phyloP scores from a whole-genome alignment of 495 filamentous ascomycete species.

The Penicillium pulvis region DNA sequence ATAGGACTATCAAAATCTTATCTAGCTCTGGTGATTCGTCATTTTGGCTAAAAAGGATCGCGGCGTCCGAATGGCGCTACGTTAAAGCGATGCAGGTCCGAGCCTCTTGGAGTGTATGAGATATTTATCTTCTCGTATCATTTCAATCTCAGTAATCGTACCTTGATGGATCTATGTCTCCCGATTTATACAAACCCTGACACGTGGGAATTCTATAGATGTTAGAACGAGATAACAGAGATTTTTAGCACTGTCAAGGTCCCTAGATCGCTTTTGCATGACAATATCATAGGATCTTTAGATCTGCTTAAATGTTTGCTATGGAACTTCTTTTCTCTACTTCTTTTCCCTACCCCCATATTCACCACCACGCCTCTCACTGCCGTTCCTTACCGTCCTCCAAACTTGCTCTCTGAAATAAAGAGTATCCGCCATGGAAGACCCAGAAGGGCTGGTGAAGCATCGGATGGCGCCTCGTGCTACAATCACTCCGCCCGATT shows the following conservation, averaged over 20 bases:
- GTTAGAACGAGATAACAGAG: neutral
- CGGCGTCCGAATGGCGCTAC: neutral
- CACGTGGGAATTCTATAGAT: neutral
- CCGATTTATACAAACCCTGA: neutral
- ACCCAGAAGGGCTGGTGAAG: too few species aligned
- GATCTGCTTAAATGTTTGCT: neutral
- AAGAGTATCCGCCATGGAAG: neutral
- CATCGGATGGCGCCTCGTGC: too few species aligned
- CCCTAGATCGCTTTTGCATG: too few species aligned
- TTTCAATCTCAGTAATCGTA: conserved; percentile 7
- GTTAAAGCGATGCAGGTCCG: too few species aligned
- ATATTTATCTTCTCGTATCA: conserved; percentile 11
- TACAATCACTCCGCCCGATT: neutral
- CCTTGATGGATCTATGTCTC: neutral
- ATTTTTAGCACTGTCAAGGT: too few species aligned
- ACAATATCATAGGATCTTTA: neutral
- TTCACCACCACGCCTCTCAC: neutral
- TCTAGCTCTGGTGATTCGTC: neutral
- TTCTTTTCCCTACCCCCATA: neutral
- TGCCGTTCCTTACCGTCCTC: neutral
- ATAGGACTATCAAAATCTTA: neutral
- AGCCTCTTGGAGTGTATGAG: conserved; percentile 2
- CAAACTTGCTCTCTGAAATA: neutral
- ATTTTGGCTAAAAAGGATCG: too few species aligned
- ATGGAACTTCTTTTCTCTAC: neutral